Evolutionary conservation across 176 grass and related monocot species (phyloP), one percentile per base, ranked within the genome.

Genomic region (Hyparrhenia diplandra): DNA sequence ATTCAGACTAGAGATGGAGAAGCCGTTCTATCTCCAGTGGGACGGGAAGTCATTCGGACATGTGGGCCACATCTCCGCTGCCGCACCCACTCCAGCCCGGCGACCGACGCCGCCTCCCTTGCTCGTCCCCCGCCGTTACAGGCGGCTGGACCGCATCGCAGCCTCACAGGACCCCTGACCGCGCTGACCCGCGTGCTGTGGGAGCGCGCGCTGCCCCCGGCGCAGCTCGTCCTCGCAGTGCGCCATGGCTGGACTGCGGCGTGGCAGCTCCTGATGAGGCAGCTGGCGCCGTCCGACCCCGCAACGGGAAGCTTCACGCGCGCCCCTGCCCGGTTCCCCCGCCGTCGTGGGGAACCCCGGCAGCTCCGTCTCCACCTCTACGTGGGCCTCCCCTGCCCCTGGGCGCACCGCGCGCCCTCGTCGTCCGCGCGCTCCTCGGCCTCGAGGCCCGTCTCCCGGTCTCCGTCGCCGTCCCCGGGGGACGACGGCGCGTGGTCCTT

Each of bases 181-280:
- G 61, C 89, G 13, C 59, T 88, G 61, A 54, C 89, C 21, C 86
- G 86, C 17, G 55, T 82, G 30, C 51, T 89, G 36, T 89, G 89
- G 92, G 89, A 86, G 12, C 83, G 89, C 41, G 83, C 88, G 20
- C 84, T 94, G 51, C 89, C 92, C 0, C 89, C 92, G 12, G 59
- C 75, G 36, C 76, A 61, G 61, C 89, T 94, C 54, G 84, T 94
- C 62, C 82, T 88, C 73, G 86, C 69, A 73, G 89, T 87, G 63
- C 92, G 84, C 69, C 75, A 71, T 46, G 64, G 80, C n/a, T 91
- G 89, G 89, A 42, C 72, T 67, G 2, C 92, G 6, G 73, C 82
- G 18, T 98, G 95, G 95, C 72, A 54, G 3, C 70, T 98, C 79
- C 93, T 98, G 71, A 98, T 98, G 92, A 92, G 88, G 55, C 90